Evolutionary conservation across 805 yeast species (phyloP).

Genomic region (Priceomyces melissophilus): DNA sequence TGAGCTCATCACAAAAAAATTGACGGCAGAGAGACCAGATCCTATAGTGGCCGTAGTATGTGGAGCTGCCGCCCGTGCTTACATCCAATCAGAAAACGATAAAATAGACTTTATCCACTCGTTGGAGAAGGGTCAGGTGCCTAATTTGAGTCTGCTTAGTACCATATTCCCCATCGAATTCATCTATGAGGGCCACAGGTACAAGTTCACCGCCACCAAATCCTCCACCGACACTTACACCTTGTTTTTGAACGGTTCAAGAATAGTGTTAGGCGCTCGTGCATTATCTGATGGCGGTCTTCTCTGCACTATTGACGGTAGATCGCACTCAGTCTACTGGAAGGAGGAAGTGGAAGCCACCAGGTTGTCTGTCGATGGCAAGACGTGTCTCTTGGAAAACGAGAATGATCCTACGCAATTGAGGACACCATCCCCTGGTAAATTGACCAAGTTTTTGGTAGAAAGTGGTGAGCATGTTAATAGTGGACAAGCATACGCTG

Average conservation of each 20-base stretch:
- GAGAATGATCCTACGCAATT: conserved; percentile 99
- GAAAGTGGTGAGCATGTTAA: conserved; percentile 92
- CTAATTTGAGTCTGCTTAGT: conserved; percentile 73
- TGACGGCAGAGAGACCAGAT: conserved; percentile 98
- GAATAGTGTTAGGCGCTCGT: conserved; percentile 81
- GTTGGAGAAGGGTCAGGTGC: conserved; percentile 95
- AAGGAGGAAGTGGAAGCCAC: conserved; percentile 96
- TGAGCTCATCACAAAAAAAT: conserved; percentile 86
- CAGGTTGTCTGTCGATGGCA: conserved; percentile 90
- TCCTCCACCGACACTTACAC: conserved; percentile 84
- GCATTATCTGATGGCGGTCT: conserved; percentile 94
- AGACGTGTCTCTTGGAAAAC: conserved; percentile 88
- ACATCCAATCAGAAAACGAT: conserved; percentile 68
- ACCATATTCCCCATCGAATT: conserved; percentile 92
- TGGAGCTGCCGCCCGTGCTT: conserved; percentile 98
- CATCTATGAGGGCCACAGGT: conserved; percentile 89
- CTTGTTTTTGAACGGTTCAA: conserved; percentile 89
- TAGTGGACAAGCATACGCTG: conserved; percentile 94
- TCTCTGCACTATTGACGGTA: conserved; percentile 82
- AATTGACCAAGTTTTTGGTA: conserved; percentile 86
- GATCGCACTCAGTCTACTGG: conserved; percentile 94
- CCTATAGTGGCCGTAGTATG: conserved; percentile 85
- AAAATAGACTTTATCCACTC: conserved; percentile 65
- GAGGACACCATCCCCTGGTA: conserved; percentile 99
- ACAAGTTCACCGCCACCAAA: conserved; percentile 93